phyloP scores from a whole-genome alignment of 2,329 filamentous ascomycete species.

The Colletotrichum melonis region DNA sequence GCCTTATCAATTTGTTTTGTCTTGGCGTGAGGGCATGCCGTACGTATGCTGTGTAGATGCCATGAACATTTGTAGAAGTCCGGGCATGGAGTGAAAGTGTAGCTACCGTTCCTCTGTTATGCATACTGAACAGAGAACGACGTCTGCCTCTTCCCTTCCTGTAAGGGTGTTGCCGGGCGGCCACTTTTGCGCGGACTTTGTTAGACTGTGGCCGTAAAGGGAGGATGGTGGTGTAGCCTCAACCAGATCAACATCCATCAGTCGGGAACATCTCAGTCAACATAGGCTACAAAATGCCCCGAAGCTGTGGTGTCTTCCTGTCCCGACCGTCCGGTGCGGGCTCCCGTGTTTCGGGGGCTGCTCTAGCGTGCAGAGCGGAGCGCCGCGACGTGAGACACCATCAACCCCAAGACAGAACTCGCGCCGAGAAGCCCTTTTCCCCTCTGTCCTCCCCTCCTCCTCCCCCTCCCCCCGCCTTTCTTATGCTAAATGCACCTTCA shows the following conservation, averaged over 20 bases:
- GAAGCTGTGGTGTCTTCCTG: not conserved
- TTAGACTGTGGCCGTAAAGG: not conserved
- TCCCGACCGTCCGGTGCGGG: slow-evolving; percentile 5
- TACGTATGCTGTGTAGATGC: not conserved
- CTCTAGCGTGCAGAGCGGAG: not conserved
- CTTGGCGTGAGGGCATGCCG: not conserved
- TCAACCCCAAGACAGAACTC: not conserved
- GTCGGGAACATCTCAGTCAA: not conserved
- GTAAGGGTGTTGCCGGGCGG: not conserved
- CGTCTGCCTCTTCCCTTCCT: not conserved
- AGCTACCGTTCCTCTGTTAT: not conserved
- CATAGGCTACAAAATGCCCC: not conserved
- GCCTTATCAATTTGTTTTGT: not conserved
- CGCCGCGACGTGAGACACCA: not conserved
- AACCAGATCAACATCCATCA: not conserved
- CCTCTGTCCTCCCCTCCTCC: too few relatives aligned
- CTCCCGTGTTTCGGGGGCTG: slow-evolving; percentile 11
- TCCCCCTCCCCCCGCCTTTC: too few relatives aligned
- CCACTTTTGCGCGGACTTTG: not conserved
- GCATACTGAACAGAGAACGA: not conserved
- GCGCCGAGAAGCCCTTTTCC: too few relatives aligned
- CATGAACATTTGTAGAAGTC: not conserved
- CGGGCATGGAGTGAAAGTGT: not conserved
- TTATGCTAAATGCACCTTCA: not conserved
- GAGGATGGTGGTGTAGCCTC: not conserved